Percentiles rank a stretch among this genome's conserved stretches.
phyloP scores from a whole-genome alignment of 768 basidiomycete genomes.

The Lentinula aciculospora region DNA sequence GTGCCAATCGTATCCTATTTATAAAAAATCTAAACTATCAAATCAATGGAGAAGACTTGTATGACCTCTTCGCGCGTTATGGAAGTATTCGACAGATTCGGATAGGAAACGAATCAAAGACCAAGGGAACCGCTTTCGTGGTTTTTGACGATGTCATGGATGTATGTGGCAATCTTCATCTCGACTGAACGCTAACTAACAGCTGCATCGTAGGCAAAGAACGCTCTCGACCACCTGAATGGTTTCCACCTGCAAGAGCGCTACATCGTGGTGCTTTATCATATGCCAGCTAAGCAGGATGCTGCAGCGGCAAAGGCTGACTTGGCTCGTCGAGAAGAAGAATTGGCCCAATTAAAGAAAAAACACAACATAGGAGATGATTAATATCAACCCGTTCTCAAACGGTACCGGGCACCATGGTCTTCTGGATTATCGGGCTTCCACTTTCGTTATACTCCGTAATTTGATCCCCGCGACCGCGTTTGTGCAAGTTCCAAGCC shows the following conservation, averaged over 20 bases:
- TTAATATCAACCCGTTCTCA: slow-evolving; percentile 21
- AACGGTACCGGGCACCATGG: not conserved
- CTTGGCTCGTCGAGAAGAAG: slow-evolving; percentile 85
- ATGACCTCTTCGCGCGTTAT: slow-evolving; percentile 96
- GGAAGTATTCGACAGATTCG: slow-evolving; percentile 95
- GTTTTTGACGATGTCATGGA: slow-evolving; percentile 97
- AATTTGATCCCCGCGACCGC: slow-evolving; percentile 3
- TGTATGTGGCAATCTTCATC: slow-evolving; percentile 37
- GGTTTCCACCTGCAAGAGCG: slow-evolving; percentile 98
- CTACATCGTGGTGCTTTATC: slow-evolving; percentile 96
- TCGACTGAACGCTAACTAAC: slow-evolving; percentile 11
- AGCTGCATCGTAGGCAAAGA: slow-evolving; percentile 67
- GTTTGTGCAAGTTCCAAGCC: slow-evolving; percentile 10
- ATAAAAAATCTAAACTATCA: slow-evolving; percentile 92
- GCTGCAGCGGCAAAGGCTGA: slow-evolving; percentile 92
- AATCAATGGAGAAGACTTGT: slow-evolving; percentile 90
- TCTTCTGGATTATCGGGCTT: not conserved
- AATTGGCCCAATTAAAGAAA: slow-evolving; percentile 80
- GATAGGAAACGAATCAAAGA: slow-evolving; percentile 87
- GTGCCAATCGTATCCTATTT: slow-evolving; percentile 88
- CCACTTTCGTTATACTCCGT: not conserved
- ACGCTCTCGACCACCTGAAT: slow-evolving; percentile 93
- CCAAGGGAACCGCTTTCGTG: slow-evolving; percentile 94
- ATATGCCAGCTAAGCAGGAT: slow-evolving; percentile 97
- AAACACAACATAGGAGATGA: slow-evolving; percentile 81